Base-by-base conservation (phyloP, 306 rosid species). In the Cicer bijugum region DNA sequence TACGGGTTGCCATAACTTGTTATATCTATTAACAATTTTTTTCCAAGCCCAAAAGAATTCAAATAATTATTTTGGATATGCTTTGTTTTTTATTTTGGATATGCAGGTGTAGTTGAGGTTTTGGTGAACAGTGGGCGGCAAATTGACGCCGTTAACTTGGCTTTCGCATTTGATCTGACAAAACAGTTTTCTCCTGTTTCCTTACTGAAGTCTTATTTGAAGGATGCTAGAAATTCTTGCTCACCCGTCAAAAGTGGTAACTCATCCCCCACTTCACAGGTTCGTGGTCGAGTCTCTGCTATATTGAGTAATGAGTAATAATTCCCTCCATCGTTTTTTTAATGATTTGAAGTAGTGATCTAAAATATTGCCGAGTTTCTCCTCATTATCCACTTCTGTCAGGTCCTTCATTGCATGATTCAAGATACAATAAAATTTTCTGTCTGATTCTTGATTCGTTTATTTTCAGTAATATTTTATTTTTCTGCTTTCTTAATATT, bases 101-200 rank as follows among this genome's bases (percentile, higher is more conserved):
- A 53, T 80, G 62, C 92, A 94, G 98, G 95, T 82, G 97, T 95
- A 57, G 85, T 95, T 23, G 90, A 82, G 75, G 90, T 91, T 72
- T 78, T 95, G 72, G 88, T 86, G 55, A 90, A 85, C 75, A 95
- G 90, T 72, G 97, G 99, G 77, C 81, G 99, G 71, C 99, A 91
- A 80, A 90, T 95, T 84, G 99, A 95, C 76, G 99, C 97, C 1
- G 92, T 95, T 68, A 95, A 90, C 87, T 83, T 95, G 92, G 91
- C 97, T 78, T 90, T 86, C 75, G 96, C 97, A 53, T 95, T 95
- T 62, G 93, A 86, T 76, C 90, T 95, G 39, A 87, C 92, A 3
- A 89, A 82, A 39, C 90, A 76, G 79, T 91, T 91, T 83, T 75
- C 86, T 70, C 97, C 97, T 8, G 87, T 95, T 79, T 84, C 97